Evolutionary conservation across 352 stramenopile species (phyloP), one percentile per base, ranked within the genome.

Genomic region (Globisporangium paddicum): DNA sequence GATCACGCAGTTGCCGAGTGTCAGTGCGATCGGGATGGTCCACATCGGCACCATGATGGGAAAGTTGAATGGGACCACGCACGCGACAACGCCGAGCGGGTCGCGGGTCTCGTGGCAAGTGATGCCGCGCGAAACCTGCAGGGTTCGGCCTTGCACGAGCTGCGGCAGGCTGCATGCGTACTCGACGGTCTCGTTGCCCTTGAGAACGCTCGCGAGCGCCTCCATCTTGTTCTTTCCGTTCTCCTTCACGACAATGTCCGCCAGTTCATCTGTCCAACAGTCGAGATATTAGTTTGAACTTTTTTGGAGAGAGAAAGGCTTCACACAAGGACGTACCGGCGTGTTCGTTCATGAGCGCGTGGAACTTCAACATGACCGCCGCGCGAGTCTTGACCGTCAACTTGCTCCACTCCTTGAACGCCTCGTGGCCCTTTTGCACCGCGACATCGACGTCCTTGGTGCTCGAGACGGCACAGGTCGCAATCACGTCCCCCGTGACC

Each of bases 21-120:
- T 97, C 21, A 99, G 72, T 6, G 96, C 96, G 63, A 99, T 98
- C 6, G 97, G 96, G 18, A 98, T 73, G 0, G 96, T 99, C 97
- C 97, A 99, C 83, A 98, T 97, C 13, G 96, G 94, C 6, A 98
- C 93, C 90, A 99, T 99, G 64, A 98, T 93, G 8, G 96, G 96
- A 62, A 98, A 99, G 72, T 98, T 98, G 66, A 99, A 99, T 1
- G 97, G 97, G 26, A 98, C 90, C 65, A 99, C 93, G 50, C 73
- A 96, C 0, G 80, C 93, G 23, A 99, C 89, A 6, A 94, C 79
- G 6, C 96, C 96, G 5, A 99, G 66, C 10, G 96, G 92, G 51
- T 98, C 91, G 25, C 94, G 81, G 40, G 86, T 73, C 72, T 99
- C 95, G 14, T 89, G 76, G 76, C 96, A 99, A 59, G 87, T 96